Conservation (phyloP, 306 rosid genomes). For the Corylus heterophylla region DNA sequence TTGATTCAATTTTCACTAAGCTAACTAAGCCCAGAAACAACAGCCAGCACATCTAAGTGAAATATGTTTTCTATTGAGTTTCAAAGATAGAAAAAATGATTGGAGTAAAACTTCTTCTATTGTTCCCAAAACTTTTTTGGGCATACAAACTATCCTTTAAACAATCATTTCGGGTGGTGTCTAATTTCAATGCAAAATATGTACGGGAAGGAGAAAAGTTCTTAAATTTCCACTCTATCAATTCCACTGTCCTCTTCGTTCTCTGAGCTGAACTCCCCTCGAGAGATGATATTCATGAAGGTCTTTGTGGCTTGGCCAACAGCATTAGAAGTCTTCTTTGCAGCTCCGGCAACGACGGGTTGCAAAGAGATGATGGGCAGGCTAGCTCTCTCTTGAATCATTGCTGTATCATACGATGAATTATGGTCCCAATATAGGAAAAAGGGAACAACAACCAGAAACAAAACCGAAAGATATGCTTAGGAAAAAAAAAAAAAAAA, state of each 20-base stretch:
- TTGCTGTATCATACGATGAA: constrained; percentile 53
- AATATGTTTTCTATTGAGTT: background rate
- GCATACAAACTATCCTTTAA: background rate
- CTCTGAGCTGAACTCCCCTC: constrained; percentile 42
- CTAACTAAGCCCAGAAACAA: too few relatives aligned
- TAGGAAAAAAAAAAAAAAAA: too few relatives aligned
- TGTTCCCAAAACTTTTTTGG: background rate
- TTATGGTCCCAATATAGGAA: background rate
- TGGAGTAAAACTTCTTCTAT: background rate
- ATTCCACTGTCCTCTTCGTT: constrained; percentile 46
- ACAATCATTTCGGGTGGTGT: background rate
- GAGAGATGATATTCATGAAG: constrained; percentile 63
- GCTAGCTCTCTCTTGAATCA: constrained; percentile 91
- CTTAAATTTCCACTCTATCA: constrained; percentile 52
- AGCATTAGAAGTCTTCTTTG: constrained; percentile 84
- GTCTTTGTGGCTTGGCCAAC: constrained; percentile 80
- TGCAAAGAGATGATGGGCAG: constrained; percentile 77
- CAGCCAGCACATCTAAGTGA: too few relatives aligned
- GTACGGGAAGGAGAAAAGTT: background rate
- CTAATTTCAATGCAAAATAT: background rate
- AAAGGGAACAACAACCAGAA: background rate
- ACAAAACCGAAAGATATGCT: constrained; percentile 1
- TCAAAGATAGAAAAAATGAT: background rate
- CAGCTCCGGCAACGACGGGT: constrained; percentile 87
- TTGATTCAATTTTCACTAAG: too few relatives aligned